A percentile compares a stretch with the other conserved stretches of the same genome.
Conservation (phyloP, 2,329 filamentous ascomycete species). For the Tolypocladium nubicola region DNA sequence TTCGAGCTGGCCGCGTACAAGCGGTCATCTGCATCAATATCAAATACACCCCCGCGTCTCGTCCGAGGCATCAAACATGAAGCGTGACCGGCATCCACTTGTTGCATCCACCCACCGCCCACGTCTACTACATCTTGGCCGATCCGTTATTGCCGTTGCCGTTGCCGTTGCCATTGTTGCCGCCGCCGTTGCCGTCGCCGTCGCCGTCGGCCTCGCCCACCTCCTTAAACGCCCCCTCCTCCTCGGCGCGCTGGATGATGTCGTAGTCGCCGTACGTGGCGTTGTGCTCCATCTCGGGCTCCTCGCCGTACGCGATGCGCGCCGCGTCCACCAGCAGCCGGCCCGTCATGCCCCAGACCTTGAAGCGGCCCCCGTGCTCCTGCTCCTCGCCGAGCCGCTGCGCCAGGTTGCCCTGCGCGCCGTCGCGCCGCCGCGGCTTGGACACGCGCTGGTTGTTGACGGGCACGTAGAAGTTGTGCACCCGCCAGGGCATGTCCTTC, state of each 20-base stretch:
- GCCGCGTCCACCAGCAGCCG: conserved; percentile 83
- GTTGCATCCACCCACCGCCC: background rate
- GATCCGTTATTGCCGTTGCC: conserved; percentile 10
- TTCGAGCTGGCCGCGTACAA: background rate
- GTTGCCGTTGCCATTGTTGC: background rate
- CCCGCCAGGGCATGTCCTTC: conserved; percentile 66
- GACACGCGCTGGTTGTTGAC: conserved; percentile 60
- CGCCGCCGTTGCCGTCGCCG: conserved; percentile 4
- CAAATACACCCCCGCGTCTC: background rate
- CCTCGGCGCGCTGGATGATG: conserved; percentile 35
- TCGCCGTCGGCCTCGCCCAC: conserved; percentile 12
- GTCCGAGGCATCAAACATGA: background rate
- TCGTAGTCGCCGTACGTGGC: conserved; percentile 39
- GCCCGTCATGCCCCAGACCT: conserved; percentile 93
- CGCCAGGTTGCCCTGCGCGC: conserved; percentile 31
- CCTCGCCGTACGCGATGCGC: conserved; percentile 68
- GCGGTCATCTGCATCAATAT: background rate
- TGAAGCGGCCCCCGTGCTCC: conserved; percentile 49
- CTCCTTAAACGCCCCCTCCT: conserved; percentile 37
- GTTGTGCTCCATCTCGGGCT: conserved; percentile 74
- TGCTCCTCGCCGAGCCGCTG: conserved; percentile 35
- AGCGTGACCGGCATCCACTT: background rate
- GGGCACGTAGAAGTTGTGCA: conserved; percentile 91
- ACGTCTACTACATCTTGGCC: conserved; percentile 18
- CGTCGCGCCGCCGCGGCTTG: conserved; percentile 36